phyloP scores from a whole-genome alignment of 306 rosid species.

The Cucumis cinereus region DNA sequence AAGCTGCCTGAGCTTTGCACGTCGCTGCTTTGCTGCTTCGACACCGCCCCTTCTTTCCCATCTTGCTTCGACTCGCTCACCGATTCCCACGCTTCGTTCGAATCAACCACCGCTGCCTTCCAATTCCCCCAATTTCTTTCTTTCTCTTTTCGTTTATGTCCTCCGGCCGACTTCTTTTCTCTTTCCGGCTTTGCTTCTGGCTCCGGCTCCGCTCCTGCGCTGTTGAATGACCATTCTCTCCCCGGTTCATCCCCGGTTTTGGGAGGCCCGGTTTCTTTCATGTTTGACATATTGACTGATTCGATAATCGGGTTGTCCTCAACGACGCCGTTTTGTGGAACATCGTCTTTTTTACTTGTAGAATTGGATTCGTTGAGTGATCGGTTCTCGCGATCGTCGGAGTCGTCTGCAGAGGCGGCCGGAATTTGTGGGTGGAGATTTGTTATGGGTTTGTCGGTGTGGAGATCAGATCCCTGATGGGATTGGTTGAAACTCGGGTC shows the following conservation, averaged over 20 bases:
- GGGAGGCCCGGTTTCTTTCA: constrained; percentile 5
- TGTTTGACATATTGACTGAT: not conserved
- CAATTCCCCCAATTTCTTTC: not conserved
- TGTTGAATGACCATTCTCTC: constrained; percentile 11
- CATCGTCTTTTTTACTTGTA: constrained; percentile 26
- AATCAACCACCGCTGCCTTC: constrained; percentile 8
- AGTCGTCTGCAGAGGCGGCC: constrained; percentile 13
- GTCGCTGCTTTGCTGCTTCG: constrained; percentile 36
- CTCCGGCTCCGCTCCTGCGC: not conserved
- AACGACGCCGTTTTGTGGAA: constrained; percentile 11
- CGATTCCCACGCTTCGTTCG: constrained; percentile 19
- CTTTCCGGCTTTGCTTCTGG: not conserved
- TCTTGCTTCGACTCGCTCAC: constrained; percentile 21
- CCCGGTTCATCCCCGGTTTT: constrained; percentile 7
- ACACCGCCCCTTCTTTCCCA: not conserved
- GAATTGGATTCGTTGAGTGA: constrained; percentile 50
- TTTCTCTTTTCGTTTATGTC: not conserved
- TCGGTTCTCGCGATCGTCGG: constrained; percentile 29
- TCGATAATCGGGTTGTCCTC: not conserved
- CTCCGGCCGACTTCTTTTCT: not conserved
- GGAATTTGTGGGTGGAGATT: constrained; percentile 9
- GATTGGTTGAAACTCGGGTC: constrained; percentile 11
- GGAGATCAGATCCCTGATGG: not conserved
- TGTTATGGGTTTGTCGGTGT: not conserved
- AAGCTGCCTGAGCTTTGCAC: constrained; percentile 37